phyloP scores from a whole-genome alignment of 306 rosid species.

The Prunus armeniaca region DNA sequence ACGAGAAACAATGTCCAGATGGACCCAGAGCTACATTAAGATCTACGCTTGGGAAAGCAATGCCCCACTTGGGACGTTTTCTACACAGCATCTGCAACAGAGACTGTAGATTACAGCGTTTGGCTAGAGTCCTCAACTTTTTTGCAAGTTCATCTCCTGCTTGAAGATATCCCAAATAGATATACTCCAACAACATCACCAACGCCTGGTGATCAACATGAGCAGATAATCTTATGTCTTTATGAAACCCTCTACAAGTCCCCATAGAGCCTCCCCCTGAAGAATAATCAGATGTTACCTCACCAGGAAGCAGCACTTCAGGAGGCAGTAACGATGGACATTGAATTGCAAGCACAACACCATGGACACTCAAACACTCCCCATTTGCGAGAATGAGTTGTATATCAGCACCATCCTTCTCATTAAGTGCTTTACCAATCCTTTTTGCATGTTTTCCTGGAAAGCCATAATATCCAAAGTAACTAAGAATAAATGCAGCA shows the following conservation, averaged over 20 bases:
- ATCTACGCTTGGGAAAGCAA: constrained; percentile 49
- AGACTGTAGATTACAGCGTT: constrained; percentile 59
- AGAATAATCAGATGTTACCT: constrained; percentile 23
- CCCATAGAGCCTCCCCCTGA: constrained; percentile 15
- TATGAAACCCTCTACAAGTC: constrained; percentile 20
- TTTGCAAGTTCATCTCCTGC: constrained; percentile 53
- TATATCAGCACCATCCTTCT: constrained; percentile 55
- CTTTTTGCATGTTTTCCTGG: constrained; percentile 63
- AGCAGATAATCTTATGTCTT: constrained; percentile 61
- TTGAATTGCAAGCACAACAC: constrained; percentile 63
- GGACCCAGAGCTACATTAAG: constrained; percentile 60
- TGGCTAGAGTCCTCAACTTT: constrained; percentile 71
- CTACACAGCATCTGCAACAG: constrained; percentile 58
- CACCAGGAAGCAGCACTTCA: constrained; percentile 19
- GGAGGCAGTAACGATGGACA: constrained; percentile 75
- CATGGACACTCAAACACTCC: constrained; percentile 56
- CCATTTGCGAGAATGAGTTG: constrained; percentile 51
- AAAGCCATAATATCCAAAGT: constrained; percentile 74
- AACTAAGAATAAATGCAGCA: constrained; percentile 62
- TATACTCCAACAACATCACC: constrained; percentile 63
- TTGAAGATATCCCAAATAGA: constrained; percentile 57
- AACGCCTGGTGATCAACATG: constrained; percentile 64
- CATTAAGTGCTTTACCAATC: constrained; percentile 55
- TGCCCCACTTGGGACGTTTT: constrained; percentile 71
- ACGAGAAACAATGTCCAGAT: constrained; percentile 64